Evolutionary conservation across 768 basidiomycete genomes (phyloP).

Genomic region (Auricularia cornea): DNA sequence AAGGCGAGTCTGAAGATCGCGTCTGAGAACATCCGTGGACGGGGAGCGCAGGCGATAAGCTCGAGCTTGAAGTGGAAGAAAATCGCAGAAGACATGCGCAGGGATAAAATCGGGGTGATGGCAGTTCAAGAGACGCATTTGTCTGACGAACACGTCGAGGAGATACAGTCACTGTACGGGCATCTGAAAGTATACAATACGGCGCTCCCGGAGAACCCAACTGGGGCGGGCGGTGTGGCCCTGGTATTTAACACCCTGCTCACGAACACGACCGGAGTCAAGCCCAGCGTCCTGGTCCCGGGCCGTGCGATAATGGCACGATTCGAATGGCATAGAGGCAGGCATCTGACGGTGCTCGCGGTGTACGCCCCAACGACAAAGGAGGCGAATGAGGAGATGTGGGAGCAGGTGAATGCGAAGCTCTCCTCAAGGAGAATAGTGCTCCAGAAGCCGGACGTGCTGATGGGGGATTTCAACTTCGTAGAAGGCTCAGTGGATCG

Average conservation of each 20-base stretch:
- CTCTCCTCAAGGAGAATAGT: neutral
- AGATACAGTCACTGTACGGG: neutral
- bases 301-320: neutral
- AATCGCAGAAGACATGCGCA: neutral
- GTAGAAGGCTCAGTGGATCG: constrained; percentile 15
- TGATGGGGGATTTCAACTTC: constrained; percentile 15
- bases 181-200: neutral
- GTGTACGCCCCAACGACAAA: neutral
- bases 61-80: neutral
- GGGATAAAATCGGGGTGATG: neutral
- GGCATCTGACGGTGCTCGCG: neutral
- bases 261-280: neutral
- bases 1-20: neutral
- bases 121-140: neutral
- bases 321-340: neutral
- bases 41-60: neutral
- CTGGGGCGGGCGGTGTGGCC: neutral
- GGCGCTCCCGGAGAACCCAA: neutral
- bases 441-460: constrained; percentile 6
- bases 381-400: neutral
- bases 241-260: neutral
- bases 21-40: neutral
- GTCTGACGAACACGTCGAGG: neutral
- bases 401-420: neutral
- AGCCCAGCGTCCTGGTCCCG: neutral